These are phyloP conservation scores for Penicillium paradoxum DNA, from an alignment of 495 filamentous ascomycete genomes.

Conservation along the genomic window DNA sequence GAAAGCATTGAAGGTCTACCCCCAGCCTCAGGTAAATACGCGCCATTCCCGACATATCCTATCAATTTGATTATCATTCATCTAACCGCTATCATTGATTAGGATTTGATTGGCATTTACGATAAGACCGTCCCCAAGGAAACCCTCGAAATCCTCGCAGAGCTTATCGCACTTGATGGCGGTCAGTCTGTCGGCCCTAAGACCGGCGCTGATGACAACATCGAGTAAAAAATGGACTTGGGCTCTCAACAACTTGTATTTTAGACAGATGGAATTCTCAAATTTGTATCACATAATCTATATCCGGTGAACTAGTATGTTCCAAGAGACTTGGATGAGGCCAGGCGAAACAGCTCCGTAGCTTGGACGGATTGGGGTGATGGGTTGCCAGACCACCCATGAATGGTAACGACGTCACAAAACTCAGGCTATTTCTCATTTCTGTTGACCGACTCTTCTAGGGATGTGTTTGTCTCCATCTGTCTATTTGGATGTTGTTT, in stretches of 20 bases:
- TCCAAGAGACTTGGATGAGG: background rate
- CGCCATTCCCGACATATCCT: background rate
- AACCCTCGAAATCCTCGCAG: conserved; percentile 88
- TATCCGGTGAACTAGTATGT: background rate
- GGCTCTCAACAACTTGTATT: conserved; percentile 8
- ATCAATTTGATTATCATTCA: background rate
- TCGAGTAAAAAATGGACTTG: conserved; percentile 28
- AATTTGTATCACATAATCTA: conserved; percentile 7
- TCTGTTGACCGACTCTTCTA: too few relatives aligned
- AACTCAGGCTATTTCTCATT: too few relatives aligned
- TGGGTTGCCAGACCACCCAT: too few relatives aligned
- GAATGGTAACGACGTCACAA: too few relatives aligned
- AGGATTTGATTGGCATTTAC: conserved; percentile 56
- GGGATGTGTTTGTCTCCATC: too few relatives aligned
- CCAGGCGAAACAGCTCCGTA: background rate
- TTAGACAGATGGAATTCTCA: conserved; percentile 5
- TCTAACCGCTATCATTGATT: conserved; percentile 16
- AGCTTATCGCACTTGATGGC: conserved; percentile 91
- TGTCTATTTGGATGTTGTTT: too few relatives aligned
- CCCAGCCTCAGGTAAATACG: conserved; percentile 52
- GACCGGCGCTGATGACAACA: conserved; percentile 33
- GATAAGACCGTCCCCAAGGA: conserved; percentile 97
- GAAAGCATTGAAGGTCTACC: conserved; percentile 97
- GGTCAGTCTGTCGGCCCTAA: conserved; percentile 44
- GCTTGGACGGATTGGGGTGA: background rate